Evolutionary conservation across 2,329 filamentous ascomycete species (phyloP), one percentile per base, ranked within the genome.

Genomic region (Ophiognomonia clavigignenti-juglandacearum): DNA sequence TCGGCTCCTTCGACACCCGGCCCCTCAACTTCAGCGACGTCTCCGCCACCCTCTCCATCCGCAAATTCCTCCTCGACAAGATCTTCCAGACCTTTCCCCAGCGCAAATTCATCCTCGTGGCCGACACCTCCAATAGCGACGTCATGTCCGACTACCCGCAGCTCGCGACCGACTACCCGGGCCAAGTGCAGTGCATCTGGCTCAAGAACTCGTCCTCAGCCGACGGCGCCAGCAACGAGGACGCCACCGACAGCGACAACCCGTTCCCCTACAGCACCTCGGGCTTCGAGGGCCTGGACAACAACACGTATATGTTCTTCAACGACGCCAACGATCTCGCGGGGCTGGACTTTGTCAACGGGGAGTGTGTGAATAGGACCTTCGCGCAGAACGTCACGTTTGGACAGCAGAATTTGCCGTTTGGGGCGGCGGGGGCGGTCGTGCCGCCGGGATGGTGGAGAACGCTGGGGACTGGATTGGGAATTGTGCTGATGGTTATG

Each of bases 21-120:
- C 86, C 87, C 0, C 75, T 91, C 18, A 90, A 91, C 70, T 89
- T 91, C 68, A 84, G 78, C n/a, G 84, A 90, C 54, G 71, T 86
- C 11, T 71, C 67, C n/a, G 85, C 83, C 4, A 89, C 85, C 0
- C 73, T 90, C 31, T 76, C 76, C 6, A 86, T 90, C 59, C 83
- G 87, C 39, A 77, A 77, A 48, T 85, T 73, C 63, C 73, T 91
- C 2, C 75, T 91, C 14, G 72, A 81, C 52, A 86, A 83, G 62
- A 70, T 90, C 53, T 88, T 91, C 62, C 71, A 82, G 61, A 90
- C 86, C 0, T 91, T 84, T 60, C 87, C 87, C 0, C 57, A 83
- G 55, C 77, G 87, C 36, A 86, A 85, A 56, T 91, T 91, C 59
- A 76, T 91, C 50, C 75, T 91, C 9, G 69, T 91, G 2, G 87